These are phyloP conservation scores for Dysphania ambrosioides DNA, from an alignment of 148 eudicot species.

Conservation along the genomic window DNA sequence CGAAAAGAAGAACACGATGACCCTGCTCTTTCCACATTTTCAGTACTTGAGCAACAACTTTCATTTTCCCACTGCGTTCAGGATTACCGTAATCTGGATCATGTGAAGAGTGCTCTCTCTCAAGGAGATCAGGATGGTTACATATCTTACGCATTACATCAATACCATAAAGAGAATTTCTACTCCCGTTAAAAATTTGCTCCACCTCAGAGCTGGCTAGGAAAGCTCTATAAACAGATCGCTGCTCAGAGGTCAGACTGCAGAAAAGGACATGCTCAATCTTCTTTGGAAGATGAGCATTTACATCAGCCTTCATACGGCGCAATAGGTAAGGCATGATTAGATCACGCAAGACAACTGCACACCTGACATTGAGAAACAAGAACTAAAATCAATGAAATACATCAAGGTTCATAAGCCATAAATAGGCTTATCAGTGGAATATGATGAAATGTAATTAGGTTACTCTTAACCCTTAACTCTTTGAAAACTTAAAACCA, in stretches of 20 bases:
- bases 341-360: constrained; percentile 90
- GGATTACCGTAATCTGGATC: constrained; percentile 94
- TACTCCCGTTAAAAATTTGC: constrained; percentile 83
- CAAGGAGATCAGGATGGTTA: constrained; percentile 96
- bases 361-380: constrained; percentile 60
- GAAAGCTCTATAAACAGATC: constrained; percentile 85
- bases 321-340: constrained; percentile 97
- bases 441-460: not conserved
- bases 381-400: constrained; percentile 9
- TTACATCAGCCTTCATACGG: constrained; percentile 94
- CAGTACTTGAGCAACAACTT: constrained; percentile 79
- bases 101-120: constrained; percentile 76
- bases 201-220: constrained; percentile 98
- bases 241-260: constrained; percentile 82
- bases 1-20: constrained; percentile 87
- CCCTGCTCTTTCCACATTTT: constrained; percentile 96
- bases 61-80: constrained; percentile 97
- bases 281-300: constrained; percentile 91
- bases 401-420: not conserved
- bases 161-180: constrained; percentile 91
- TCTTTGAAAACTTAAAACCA: not conserved
- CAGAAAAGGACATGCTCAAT: constrained; percentile 99
- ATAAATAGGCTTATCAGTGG: not conserved
- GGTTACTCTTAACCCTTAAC: not conserved
- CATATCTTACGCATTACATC: constrained; percentile 99